Conservation (phyloP, 371 early-diverging fungal species). For the Mortierella sp. region DNA sequence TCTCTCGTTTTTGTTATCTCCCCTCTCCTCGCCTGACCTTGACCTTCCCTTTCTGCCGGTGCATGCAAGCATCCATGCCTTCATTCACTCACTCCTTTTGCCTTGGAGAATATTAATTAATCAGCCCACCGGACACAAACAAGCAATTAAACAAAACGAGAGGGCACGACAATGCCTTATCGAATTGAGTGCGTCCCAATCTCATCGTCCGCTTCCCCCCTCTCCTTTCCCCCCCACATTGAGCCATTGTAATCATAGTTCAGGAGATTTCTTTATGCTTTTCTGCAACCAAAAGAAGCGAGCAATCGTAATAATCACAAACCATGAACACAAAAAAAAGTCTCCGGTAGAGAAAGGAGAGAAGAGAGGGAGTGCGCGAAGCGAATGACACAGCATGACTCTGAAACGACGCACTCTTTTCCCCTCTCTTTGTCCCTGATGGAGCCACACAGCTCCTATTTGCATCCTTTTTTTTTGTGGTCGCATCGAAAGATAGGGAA, state of each 20-base stretch:
- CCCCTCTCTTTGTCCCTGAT: too few species aligned
- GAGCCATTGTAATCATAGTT: neutral
- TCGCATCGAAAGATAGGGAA: neutral
- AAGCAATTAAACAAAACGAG: neutral
- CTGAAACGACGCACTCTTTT: neutral
- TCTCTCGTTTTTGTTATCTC: neutral
- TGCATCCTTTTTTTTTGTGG: neutral
- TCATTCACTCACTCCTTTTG: neutral
- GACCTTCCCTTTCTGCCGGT: neutral
- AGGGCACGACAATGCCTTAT: neutral
- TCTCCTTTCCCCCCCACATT: neutral
- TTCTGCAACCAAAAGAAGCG: neutral
- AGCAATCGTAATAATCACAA: neutral
- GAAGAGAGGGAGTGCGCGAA: neutral
- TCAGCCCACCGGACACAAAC: neutral
- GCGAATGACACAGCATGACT: slow-evolving; percentile 8
- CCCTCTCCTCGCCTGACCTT: neutral
- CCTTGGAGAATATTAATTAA: neutral
- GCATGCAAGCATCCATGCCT: neutral
- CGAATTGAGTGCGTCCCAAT: neutral
- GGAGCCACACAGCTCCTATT: neutral
- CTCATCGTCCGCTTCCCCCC: neutral
- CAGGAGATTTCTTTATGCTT: neutral
- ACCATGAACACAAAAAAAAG: neutral
- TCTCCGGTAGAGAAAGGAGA: neutral